Base-by-base conservation (phyloP, 2,329 filamentous ascomycete species). In the Colletotrichum eremochloae region DNA sequence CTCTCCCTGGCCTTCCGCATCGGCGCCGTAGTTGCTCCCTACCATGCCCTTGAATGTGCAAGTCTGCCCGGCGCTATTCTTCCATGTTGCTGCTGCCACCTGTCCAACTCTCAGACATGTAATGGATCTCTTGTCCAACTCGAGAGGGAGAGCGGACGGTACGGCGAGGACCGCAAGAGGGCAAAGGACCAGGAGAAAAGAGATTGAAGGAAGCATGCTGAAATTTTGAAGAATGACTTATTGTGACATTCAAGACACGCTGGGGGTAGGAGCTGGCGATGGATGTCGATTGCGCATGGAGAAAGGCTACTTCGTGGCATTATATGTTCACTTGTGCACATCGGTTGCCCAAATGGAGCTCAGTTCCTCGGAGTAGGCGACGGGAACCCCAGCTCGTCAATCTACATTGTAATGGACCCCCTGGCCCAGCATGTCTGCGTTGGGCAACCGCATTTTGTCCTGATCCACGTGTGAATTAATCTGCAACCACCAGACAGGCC, bases 1-100 rank as follows among this genome's bases (percentile, higher is more conserved):
- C 85, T 86, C 84, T 77, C 85, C 84, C 0, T 76, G 77, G 33
- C 81, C 80, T 2, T 77, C 78, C 52, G 75, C 76, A 55, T 85
- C 85, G 0, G 77, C 76, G n/a, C 85, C 85, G 60, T 82, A 87
- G 75, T 87, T 87, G 69, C 83, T 84, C 2, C 85, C 85, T 1
- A 87, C 85, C 3, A 80, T 76, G 8, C 84, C 85, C 0, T 77
- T 81, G 75, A 82, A 87, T 1, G 79, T 82, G 73, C 85, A 87
- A 1, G 77, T 78, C 73, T 83, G 75, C 0, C 83, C 83, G 0
- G 80, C 82, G 58, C 78, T 77, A 58, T 86, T 85, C 2, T 79
- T 86, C 85, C 85, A 87, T 29, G 74, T 80, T 14, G 85, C 85
- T 7, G 83, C 86, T 5, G 85, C 85, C 1, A 81, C 82, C 11